These are phyloP conservation scores for Eucalyptus curtisii DNA, from an alignment of 345 rosid species.

Conservation along the genomic window DNA sequence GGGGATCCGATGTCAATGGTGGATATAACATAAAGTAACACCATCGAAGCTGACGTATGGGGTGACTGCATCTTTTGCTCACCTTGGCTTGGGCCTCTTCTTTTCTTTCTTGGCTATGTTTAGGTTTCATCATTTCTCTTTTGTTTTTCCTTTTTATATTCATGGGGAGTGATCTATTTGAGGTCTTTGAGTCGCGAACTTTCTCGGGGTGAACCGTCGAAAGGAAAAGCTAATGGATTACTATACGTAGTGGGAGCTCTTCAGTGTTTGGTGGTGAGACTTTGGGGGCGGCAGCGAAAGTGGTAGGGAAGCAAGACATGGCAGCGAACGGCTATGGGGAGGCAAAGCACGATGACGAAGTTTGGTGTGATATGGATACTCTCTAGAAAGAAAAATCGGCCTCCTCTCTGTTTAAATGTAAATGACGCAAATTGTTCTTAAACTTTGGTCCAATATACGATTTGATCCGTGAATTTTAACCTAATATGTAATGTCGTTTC, in stretches of 20 bases:
- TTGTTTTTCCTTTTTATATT: fast-evolving
- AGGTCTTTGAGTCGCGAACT: neutral
- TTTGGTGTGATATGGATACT: neutral
- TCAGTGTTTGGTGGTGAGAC: neutral
- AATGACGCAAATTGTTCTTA: too few relatives aligned
- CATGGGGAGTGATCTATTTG: neutral
- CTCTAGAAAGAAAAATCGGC: neutral
- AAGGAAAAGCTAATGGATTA: neutral
- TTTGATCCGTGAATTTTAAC: too few relatives aligned
- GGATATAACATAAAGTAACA: neutral
- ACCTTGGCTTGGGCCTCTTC: neutral
- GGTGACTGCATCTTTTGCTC: neutral
- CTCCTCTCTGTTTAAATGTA: neutral
- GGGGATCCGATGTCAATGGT: neutral
- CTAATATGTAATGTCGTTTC: fast-evolving
- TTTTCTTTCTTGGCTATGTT: neutral
- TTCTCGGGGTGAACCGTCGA: neutral
- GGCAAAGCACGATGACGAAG: neutral
- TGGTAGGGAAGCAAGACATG: neutral
- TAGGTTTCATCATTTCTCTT: neutral
- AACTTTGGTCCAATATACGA: neutral
- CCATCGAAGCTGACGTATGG: neutral
- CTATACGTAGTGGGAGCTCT: neutral
- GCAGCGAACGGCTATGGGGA: neutral
- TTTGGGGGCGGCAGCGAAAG: neutral